These are phyloP conservation scores for Fraxinus velutina DNA, from an alignment of 305 asterid species.

Conservation along the genomic window DNA sequence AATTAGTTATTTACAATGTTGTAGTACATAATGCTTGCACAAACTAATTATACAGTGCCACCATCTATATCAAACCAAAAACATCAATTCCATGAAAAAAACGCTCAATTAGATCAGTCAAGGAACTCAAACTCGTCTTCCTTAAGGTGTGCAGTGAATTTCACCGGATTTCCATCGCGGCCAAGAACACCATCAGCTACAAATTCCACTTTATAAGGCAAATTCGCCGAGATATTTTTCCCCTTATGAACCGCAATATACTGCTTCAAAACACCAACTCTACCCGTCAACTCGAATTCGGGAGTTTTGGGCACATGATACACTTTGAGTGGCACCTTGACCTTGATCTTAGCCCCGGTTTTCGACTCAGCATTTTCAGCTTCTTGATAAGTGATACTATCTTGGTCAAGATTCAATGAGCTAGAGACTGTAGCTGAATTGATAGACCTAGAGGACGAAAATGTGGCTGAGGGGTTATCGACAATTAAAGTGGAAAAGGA, in stretches of 20 bases:
- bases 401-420: slow-evolving; percentile 45
- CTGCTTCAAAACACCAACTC: slow-evolving; percentile 68
- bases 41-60: slow-evolving; percentile 8
- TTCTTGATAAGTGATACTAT: slow-evolving; percentile 41
- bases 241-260: slow-evolving; percentile 70
- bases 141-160: slow-evolving; percentile 67
- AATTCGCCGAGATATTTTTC: slow-evolving; percentile 67
- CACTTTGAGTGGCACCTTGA: slow-evolving; percentile 67
- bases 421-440: slow-evolving; percentile 31
- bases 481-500: slow-evolving; percentile 31
- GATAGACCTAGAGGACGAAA: slow-evolving; percentile 41
- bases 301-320: slow-evolving; percentile 77
- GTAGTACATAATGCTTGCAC: slow-evolving; percentile 25
- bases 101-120: slow-evolving; percentile 39
- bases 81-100: background rate
- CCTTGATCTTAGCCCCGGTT: slow-evolving; percentile 71
- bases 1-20: slow-evolving; percentile 37
- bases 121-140: slow-evolving; percentile 91
- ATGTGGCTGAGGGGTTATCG: slow-evolving; percentile 29
- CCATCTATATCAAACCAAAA: background rate
- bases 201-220: slow-evolving; percentile 82
- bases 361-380: slow-evolving; percentile 54
- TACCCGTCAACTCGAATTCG: slow-evolving; percentile 57
- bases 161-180: slow-evolving; percentile 58
- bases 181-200: slow-evolving; percentile 48